Conservation (phyloP, 2,329 filamentous ascomycete species). For the Calonectria pseudoturangicola region DNA sequence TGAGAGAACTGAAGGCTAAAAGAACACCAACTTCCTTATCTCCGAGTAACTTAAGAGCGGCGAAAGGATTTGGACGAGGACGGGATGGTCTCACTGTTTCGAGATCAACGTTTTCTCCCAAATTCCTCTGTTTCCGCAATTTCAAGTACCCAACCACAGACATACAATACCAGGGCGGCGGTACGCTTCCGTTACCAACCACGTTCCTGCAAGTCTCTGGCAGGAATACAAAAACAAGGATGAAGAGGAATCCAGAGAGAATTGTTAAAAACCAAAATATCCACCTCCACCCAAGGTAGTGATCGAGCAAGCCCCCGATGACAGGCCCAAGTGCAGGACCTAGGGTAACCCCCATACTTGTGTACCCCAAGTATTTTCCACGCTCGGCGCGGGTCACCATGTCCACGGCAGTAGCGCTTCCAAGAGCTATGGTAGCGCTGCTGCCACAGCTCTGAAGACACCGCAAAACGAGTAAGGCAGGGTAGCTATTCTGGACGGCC, state of each 20-base stretch:
- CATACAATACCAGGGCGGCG: constrained; percentile 22
- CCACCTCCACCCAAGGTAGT: constrained; percentile 43
- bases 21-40: constrained; percentile 21
- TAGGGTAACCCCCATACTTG: constrained; percentile 57
- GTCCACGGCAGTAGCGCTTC: constrained; percentile 57
- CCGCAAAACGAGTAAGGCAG: constrained; percentile 65
- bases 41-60: constrained; percentile 16
- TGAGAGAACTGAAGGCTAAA: constrained; percentile 31
- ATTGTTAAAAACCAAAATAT: constrained; percentile 45
- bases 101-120: neutral
- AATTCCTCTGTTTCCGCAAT: neutral
- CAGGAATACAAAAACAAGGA: constrained; percentile 31
- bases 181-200: constrained; percentile 41
- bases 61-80: constrained; percentile 33
- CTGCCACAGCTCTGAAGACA: constrained; percentile 68
- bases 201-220: constrained; percentile 41
- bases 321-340: constrained; percentile 65
- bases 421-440: constrained; percentile 59
- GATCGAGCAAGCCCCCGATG: constrained; percentile 63
- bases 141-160: constrained; percentile 21
- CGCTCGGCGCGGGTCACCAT: constrained; percentile 54
- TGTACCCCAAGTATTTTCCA: constrained; percentile 48
- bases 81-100: neutral
- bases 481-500: constrained; percentile 64
- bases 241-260: constrained; percentile 21